Percentiles rank a stretch among this genome's conserved stretches.
Evolutionary conservation across 805 yeast genomes (phyloP).

Genomic region (Zygoascus bituminiphila): DNA sequence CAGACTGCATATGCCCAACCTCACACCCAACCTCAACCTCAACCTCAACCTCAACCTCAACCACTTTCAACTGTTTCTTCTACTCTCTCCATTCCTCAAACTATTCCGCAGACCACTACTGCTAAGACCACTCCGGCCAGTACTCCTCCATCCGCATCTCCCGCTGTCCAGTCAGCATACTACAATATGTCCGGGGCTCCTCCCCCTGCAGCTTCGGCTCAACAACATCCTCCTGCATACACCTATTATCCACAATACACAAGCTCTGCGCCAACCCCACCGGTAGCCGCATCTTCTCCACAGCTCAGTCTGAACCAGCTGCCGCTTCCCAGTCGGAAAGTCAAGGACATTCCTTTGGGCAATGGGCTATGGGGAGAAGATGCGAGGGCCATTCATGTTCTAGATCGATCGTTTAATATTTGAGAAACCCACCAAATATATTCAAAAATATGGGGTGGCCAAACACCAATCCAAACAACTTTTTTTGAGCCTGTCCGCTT

Average conservation of each 20-base stretch:
- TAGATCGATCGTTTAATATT: conserved; percentile 20
- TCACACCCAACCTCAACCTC: conserved; percentile 5
- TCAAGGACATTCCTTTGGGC: conserved; percentile 21
- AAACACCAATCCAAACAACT: no score
- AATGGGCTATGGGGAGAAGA: conserved; percentile 26
- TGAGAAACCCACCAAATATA: no score
- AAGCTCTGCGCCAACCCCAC: not conserved
- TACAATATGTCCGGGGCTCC: not conserved
- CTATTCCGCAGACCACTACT: not conserved
- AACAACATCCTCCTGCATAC: conserved; percentile 6
- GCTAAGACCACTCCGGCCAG: conserved; percentile 3
- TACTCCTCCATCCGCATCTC: not conserved
- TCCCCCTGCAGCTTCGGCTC: conserved; percentile 8
- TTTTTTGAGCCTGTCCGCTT: no score
- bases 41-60: conserved; percentile 7
- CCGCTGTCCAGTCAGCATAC: not conserved
- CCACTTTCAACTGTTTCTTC: conserved; percentile 7
- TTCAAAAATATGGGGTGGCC: no score
- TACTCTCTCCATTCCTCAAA: not conserved
- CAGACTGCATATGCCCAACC: not conserved
- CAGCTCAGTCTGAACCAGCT: not conserved
- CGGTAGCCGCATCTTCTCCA: not conserved
- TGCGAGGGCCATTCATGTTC: conserved; percentile 26
- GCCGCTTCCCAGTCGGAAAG: not conserved
- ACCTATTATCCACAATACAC: conserved; percentile 2